A percentile compares a stretch with the other conserved stretches of the same genome.
Conservation (phyloP, 2,329 filamentous ascomycete genomes). For the Penicillium sp. region DNA sequence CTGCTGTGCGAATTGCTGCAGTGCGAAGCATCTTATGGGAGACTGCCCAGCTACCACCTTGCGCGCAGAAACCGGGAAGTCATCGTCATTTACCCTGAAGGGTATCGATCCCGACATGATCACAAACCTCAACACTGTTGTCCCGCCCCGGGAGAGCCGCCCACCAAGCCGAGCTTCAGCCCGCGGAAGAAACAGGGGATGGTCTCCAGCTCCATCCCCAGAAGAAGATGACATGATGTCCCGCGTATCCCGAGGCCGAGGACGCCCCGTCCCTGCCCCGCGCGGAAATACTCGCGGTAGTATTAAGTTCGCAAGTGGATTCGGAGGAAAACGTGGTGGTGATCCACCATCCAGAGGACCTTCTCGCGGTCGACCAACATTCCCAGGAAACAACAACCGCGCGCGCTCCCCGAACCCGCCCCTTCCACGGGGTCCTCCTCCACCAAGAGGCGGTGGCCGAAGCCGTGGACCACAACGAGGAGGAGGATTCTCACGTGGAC, state of each 20-base stretch:
- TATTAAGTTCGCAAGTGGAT: slow-evolving; percentile 38
- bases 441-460: slow-evolving; percentile 16
- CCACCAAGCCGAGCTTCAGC: slow-evolving; percentile 3
- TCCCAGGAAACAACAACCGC: slow-evolving; percentile 20
- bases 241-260: slow-evolving; percentile 23
- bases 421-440: slow-evolving; percentile 15
- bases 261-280: slow-evolving; percentile 28
- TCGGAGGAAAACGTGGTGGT: slow-evolving; percentile 27
- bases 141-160: slow-evolving; percentile 9
- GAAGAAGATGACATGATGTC: slow-evolving; percentile 38
- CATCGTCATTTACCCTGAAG: slow-evolving; percentile 43
- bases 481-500: slow-evolving; percentile 13
- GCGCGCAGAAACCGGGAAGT: slow-evolving; percentile 22
- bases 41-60: slow-evolving; percentile 42
- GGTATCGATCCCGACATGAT: slow-evolving; percentile 39
- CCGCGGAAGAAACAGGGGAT: slow-evolving; percentile 4
- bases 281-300: slow-evolving; percentile 30
- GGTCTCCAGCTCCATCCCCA: slow-evolving; percentile 29
- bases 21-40: slow-evolving; percentile 45
- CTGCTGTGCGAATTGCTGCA: slow-evolving; percentile 47
- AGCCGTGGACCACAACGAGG: slow-evolving; percentile 13
- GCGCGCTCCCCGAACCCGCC: slow-evolving; percentile 32
- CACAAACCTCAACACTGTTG: slow-evolving; percentile 39
- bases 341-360: background rate
- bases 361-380: slow-evolving; percentile 28